These are phyloP conservation scores for Peronospora farinosa DNA, from an alignment of 352 stramenopile genomes.

Conservation along the genomic window DNA sequence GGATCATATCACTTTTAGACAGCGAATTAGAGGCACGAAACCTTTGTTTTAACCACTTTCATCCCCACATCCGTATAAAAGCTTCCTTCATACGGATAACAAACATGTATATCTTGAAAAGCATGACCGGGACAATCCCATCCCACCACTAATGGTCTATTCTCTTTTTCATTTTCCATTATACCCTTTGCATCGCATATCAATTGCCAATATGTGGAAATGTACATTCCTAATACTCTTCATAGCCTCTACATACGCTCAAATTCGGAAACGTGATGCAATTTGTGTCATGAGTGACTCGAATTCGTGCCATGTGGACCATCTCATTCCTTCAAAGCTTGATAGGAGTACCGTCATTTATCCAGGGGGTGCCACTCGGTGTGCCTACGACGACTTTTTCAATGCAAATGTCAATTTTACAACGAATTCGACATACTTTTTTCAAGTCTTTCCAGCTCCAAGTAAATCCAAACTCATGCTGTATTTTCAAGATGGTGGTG, in stretches of 20 bases:
- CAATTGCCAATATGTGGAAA: background rate
- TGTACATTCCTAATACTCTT: background rate
- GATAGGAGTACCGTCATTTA: constrained; percentile 57
- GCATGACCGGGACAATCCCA: too few species aligned
- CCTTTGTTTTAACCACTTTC: too few species aligned
- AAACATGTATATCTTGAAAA: too few species aligned
- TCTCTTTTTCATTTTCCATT: too few species aligned
- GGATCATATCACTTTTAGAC: too few species aligned
- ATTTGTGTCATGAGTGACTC: constrained; percentile 45
- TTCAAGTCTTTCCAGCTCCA: constrained; percentile 60
- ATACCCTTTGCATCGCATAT: too few species aligned
- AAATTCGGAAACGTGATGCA: constrained; percentile 43
- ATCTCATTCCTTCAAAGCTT: constrained; percentile 38
- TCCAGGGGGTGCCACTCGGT: constrained; percentile 44
- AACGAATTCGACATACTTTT: constrained; percentile 65
- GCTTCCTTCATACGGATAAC: too few species aligned
- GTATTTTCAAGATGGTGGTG: constrained; percentile 66
- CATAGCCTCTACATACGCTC: constrained; percentile 5
- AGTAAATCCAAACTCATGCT: constrained; percentile 64
- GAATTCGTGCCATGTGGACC: constrained; percentile 44
- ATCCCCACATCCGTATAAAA: too few species aligned
- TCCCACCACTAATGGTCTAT: too few species aligned
- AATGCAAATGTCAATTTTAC: constrained; percentile 34
- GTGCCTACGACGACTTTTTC: constrained; percentile 49
- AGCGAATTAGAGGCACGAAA: too few species aligned